phyloP scores from a whole-genome alignment of 192 early-diverging fungal species.

The Dissophora ornata region DNA sequence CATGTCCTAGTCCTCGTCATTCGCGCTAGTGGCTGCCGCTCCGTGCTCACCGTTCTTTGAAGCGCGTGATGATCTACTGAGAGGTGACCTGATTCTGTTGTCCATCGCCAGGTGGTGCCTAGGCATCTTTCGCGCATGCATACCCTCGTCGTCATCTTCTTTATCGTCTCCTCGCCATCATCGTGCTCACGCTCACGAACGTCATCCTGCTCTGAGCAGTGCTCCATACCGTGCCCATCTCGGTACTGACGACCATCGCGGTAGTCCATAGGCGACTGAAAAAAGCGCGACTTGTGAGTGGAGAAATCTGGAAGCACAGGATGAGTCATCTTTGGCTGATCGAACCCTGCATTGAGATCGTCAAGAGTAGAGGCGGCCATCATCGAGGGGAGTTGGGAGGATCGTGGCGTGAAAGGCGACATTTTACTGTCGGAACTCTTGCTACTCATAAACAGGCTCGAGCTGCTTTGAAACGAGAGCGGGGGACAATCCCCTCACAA shows the following conservation, averaged over 20 bases:
- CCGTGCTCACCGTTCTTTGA: constrained; percentile 1
- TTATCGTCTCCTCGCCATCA: constrained; percentile 37
- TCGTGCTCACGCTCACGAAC: constrained; percentile 42
- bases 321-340: neutral
- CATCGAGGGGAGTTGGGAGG: neutral
- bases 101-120: neutral
- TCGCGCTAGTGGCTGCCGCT: no score
- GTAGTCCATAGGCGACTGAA: constrained; percentile 13
- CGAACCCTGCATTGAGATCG: neutral
- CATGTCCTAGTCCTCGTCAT: neutral
- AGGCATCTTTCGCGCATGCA: constrained; percentile 2
- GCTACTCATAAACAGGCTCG: constrained; percentile 8
- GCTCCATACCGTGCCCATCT: constrained; percentile 51
- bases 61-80: neutral
- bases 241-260: constrained; percentile 10
- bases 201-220: constrained; percentile 52
- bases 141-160: constrained; percentile 39
- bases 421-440: constrained; percentile 20
- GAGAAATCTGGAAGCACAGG: neutral
- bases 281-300: neutral
- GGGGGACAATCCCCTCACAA: constrained; percentile 32
- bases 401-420: constrained; percentile 37
- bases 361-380: neutral
- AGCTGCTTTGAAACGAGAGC: constrained; percentile 21
- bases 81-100: neutral